Base-by-base conservation (phyloP, 768 basidiomycete genomes). In the Russula olivacea region DNA sequence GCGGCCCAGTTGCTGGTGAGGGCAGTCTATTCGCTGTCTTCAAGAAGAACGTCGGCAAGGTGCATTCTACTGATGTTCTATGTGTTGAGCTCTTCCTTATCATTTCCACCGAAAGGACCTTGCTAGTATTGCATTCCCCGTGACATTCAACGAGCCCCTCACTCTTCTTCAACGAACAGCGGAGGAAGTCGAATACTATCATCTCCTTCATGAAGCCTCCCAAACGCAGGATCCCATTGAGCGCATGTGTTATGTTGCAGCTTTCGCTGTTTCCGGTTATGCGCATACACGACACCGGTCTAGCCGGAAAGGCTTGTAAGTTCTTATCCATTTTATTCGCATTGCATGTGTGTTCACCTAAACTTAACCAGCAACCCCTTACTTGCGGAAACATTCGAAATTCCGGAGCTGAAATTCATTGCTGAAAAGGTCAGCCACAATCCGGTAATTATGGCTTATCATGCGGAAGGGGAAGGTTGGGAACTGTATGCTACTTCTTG, bases 11-110 rank as follows among this genome's bases (percentile, higher is more conserved):
- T 25, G 83, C 81, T 3, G 91, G 93, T 58, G 89, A 93, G 74
- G 89, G 89, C 11, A 91, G 90, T 70, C 75, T 93, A 40, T 91
- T 93, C 69, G 76, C 87, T 1, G 84, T 93, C 36, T 74, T 94
- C 51, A 91, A 91, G 76, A 93, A 91, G 76, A 93, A 91, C 69
- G 86, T 93, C 52, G 91, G 91, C 57, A 93, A 92, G 79, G 91
- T 90, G 56, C 21, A 72, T 60, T 69, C 52, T 30, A 40, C 61
- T 63, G 36, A 61, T 12, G 36, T 14, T 60, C 58, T 23, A 28
- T 57, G 21, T 64, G 40, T 56, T 59, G 30, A 40, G 14, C 25
- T 21, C n/a, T 36, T 48, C 15, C 48, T 61, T 25, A 50, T 47
- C 51, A 52, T 65, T 12, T 55, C 14, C 38, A 54, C 11, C 47